Evolutionary conservation across 2,329 filamentous ascomycete species (phyloP), one percentile per base, ranked within the genome.

Genomic region (Fonsecaea monophora): DNA sequence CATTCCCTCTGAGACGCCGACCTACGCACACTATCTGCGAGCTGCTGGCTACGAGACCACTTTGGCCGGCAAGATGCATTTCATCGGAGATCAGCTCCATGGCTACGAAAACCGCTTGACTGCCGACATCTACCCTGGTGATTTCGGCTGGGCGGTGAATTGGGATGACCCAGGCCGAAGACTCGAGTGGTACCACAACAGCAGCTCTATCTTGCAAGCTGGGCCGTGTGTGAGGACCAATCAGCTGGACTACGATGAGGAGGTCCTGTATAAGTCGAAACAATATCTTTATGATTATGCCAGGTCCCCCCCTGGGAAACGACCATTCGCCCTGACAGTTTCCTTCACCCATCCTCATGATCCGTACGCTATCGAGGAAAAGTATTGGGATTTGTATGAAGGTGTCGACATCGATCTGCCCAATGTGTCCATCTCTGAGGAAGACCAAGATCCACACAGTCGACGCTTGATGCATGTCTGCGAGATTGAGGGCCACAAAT

Each of bases 31-130:
- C 79, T 97, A 97, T 79, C 83, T 97, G 62, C 90, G 94, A 58
- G 85, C 87, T 50, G 88, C 90, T 74, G 92, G 92, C 61, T 97
- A 97, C 75, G 92, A 97, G 80, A 97, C 94, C 12, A 91, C 90
- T 5, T 83, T 97, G 73, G 92, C 94, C 4, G 94, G 94, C 69
- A 97, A 97, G 85, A 97, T 97, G 94, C 94, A 97, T 80, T 97
- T 97, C 77, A 91, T 96, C 62, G 94, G 94, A 38, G 94, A 97
- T 77, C 94, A 97, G 81, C 84, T 97, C 67, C 94, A 97, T 77
- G 94, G 94, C 35, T 97, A 96, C 75, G 94, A 97, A 82, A 90
- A 92, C 75, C 88, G 94, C 65, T 84, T 97, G 74, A 97, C 94
- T n/a, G 92, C 90, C 72, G 94, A 97, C 78, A 97, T 97, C 76